Conservation (phyloP, 169 alveolate genomes). For the Cyclospora cayetanensis region DNA sequence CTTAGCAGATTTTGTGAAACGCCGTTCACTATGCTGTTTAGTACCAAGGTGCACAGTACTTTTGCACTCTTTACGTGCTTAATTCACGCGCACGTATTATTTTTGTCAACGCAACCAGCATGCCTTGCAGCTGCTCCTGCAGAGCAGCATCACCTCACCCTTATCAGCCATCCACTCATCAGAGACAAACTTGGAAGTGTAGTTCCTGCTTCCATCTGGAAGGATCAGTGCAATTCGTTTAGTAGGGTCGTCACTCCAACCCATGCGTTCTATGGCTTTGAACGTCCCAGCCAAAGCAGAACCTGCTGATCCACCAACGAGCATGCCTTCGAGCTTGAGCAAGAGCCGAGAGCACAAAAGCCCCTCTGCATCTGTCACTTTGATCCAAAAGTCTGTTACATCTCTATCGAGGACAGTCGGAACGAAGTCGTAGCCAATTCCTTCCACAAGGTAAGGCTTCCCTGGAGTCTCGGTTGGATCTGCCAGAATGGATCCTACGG, state of each 20-base stretch:
- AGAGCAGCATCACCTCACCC: constrained; percentile 16
- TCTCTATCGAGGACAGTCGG: constrained; percentile 78
- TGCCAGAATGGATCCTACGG: constrained; percentile 83
- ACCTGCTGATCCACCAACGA: constrained; percentile 91
- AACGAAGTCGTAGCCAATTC: constrained; percentile 92
- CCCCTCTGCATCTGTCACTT: constrained; percentile 84
- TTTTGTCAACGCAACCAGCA: no score
- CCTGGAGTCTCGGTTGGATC: constrained; percentile 12
- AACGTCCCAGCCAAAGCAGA: constrained; percentile 87
- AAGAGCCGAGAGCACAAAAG: constrained; percentile 84
- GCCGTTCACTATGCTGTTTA: background rate
- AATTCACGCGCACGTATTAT: no score
- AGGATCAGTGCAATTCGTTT: constrained; percentile 72
- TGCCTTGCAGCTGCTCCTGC: background rate
- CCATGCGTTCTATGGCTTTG: constrained; percentile 74
- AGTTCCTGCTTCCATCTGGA: constrained; percentile 83
- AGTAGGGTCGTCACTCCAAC: constrained; percentile 62
- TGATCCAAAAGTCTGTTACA: constrained; percentile 82
- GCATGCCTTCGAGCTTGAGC: constrained; percentile 86
- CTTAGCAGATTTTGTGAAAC: no score
- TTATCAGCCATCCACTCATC: constrained; percentile 82
- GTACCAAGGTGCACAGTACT: no score
- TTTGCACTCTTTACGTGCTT: no score
- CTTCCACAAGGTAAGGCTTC: constrained; percentile 79
- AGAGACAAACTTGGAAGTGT: constrained; percentile 81